A percentile compares a stretch with the other conserved stretches of the same genome.
These are phyloP conservation scores for Hanseniaspora clermontiae DNA, from an alignment of 805 yeast genomes.

Conservation along the genomic window DNA sequence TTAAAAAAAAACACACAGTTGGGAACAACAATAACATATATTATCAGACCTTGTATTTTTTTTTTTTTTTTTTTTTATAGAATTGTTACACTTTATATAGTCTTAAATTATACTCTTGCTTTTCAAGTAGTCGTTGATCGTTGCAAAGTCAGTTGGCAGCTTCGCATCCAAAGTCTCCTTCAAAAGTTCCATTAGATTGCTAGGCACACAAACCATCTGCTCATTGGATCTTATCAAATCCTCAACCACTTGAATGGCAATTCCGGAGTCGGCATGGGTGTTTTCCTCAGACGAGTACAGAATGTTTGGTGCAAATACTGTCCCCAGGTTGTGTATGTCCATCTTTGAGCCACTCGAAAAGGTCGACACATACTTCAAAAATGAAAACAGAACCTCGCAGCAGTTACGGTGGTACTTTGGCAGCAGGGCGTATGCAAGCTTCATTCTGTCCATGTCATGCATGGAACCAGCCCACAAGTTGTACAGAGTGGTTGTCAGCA, in stretches of 20 bases:
- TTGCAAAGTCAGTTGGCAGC: constrained; percentile 15
- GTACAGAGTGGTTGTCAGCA: constrained; percentile 63
- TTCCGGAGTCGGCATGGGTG: constrained; percentile 37
- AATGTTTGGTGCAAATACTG: constrained; percentile 89
- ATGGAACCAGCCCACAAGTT: constrained; percentile 68
- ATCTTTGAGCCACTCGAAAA: constrained; percentile 90
- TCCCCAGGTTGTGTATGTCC: constrained; percentile 91
- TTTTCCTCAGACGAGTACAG: constrained; percentile 33
- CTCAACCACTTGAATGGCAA: constrained; percentile 84
- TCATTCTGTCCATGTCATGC: constrained; percentile 32
- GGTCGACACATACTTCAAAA: constrained; percentile 90
- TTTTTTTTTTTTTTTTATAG: constrained; percentile 17
- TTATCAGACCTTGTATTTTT: too few species aligned
- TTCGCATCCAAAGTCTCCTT: constrained; percentile 24
- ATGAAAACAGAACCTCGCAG: constrained; percentile 71
- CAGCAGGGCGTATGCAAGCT: constrained; percentile 50
- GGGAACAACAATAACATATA: too few species aligned
- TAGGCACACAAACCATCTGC: constrained; percentile 65
- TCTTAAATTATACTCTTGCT: constrained; percentile 17
- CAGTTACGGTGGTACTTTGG: constrained; percentile 75
- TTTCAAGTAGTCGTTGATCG: constrained; percentile 20
- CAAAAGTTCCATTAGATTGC: constrained; percentile 41
- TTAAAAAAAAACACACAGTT: neutral
- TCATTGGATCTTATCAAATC: constrained; percentile 70
- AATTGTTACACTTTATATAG: constrained; percentile 19